Evolutionary conservation across 306 rosid genomes (phyloP).

Genomic region (Gastrolobium villosum): DNA sequence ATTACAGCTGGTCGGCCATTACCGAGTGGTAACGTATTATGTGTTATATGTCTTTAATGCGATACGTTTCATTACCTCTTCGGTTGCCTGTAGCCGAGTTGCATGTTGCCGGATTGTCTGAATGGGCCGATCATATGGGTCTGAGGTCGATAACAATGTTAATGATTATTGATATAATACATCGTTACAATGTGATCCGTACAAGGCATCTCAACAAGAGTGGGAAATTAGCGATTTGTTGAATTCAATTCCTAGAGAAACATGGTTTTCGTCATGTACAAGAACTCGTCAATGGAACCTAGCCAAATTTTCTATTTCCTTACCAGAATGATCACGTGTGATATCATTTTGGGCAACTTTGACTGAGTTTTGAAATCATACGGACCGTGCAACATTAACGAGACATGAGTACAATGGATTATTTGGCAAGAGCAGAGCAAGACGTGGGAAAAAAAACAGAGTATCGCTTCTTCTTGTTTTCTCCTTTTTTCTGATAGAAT

Average conservation of each 20-base stretch:
- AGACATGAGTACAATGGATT: conserved; percentile 3
- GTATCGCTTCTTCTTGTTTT: not conserved
- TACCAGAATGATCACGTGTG: not conserved
- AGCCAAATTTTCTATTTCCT: not conserved
- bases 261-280: not conserved
- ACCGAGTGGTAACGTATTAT: too few relatives aligned
- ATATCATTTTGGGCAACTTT: conserved; percentile 30
- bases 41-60: too few relatives aligned
- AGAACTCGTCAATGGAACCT: conserved; percentile 7
- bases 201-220: not conserved
- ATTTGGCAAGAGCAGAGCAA: conserved; percentile 13
- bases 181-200: not conserved
- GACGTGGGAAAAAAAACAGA: conserved; percentile 22
- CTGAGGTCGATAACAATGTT: too few relatives aligned
- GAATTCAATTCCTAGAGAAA: not conserved
- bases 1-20: too few relatives aligned
- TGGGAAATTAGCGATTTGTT: not conserved
- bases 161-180: not conserved
- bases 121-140: too few relatives aligned
- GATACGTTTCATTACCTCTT: too few relatives aligned
- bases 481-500: not conserved
- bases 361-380: conserved; percentile 21
- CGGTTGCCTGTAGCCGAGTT: too few relatives aligned
- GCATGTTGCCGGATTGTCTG: too few relatives aligned
- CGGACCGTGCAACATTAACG: conserved; percentile 14